Conservation (phyloP, 768 basidiomycete genomes). For the Suillus lakei region DNA sequence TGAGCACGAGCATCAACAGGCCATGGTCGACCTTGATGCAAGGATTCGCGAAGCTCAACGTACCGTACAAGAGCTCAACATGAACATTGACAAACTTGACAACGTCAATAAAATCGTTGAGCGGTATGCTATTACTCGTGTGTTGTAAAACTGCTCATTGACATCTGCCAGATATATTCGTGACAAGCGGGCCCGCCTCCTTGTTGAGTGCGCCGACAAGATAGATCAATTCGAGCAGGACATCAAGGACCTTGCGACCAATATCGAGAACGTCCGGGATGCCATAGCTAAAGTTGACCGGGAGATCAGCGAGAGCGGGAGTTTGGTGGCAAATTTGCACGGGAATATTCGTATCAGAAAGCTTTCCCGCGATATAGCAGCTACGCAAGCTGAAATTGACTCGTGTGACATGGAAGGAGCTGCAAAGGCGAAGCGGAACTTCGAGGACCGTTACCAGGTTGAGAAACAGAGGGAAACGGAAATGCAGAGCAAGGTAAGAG, state of each 20-base stretch:
- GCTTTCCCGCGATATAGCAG: slow-evolving; percentile 66
- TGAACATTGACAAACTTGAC: slow-evolving; percentile 63
- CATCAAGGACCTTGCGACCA: slow-evolving; percentile 45
- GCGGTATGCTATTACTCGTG: slow-evolving; percentile 45
- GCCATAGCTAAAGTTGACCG: slow-evolving; percentile 66
- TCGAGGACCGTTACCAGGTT: slow-evolving; percentile 76
- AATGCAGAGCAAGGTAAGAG: slow-evolving; percentile 66
- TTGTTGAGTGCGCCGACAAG: slow-evolving; percentile 61
- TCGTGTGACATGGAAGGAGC: slow-evolving; percentile 84
- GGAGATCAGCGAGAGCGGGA: slow-evolving; percentile 79
- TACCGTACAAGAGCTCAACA: slow-evolving; percentile 66
- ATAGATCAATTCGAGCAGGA: slow-evolving; percentile 54
- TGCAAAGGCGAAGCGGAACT: slow-evolving; percentile 81
- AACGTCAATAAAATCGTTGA: slow-evolving; percentile 67
- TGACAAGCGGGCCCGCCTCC: slow-evolving; percentile 62
- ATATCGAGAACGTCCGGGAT: slow-evolving; percentile 46
- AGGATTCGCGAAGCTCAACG: slow-evolving; percentile 58
- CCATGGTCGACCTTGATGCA: slow-evolving; percentile 53
- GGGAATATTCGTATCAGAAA: slow-evolving; percentile 84
- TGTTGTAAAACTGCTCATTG: background rate
- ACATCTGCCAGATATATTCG: slow-evolving; percentile 65
- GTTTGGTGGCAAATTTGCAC: slow-evolving; percentile 69
- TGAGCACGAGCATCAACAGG: slow-evolving; percentile 55
- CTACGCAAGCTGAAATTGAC: slow-evolving; percentile 73
- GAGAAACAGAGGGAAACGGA: slow-evolving; percentile 77